Evolutionary conservation across 2,329 filamentous ascomycete species (phyloP).

Genomic region (Penicillium rolfsii): DNA sequence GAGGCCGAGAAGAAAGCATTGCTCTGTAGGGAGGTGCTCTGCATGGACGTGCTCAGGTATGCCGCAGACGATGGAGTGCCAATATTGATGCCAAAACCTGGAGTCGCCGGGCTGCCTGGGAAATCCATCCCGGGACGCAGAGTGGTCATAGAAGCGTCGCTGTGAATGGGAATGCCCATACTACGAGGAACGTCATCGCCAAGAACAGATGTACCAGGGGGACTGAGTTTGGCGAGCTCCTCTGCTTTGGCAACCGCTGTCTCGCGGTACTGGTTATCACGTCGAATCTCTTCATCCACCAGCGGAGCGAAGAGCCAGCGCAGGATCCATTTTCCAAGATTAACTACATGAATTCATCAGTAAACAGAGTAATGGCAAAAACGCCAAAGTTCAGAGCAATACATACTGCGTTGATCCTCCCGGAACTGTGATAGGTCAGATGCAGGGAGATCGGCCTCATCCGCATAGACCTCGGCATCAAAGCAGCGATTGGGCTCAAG

Average conservation of each 20-base stretch:
- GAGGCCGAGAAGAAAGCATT: slow-evolving; percentile 35
- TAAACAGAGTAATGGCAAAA: not conserved
- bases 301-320: slow-evolving; percentile 88
- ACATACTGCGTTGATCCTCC: slow-evolving; percentile 89
- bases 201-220: slow-evolving; percentile 62
- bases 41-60: slow-evolving; percentile 35
- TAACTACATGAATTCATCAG: slow-evolving; percentile 62
- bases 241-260: slow-evolving; percentile 67
- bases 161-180: slow-evolving; percentile 34
- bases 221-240: slow-evolving; percentile 60
- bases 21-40: slow-evolving; percentile 34
- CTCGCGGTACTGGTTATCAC: slow-evolving; percentile 74
- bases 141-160: slow-evolving; percentile 49
- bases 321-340: slow-evolving; percentile 94
- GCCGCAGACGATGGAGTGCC: slow-evolving; percentile 51
- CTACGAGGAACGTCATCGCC: slow-evolving; percentile 51
- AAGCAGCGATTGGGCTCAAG: slow-evolving; percentile 96
- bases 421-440: slow-evolving; percentile 76
- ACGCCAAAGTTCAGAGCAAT: not conserved
- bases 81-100: slow-evolving; percentile 76
- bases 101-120: slow-evolving; percentile 67
- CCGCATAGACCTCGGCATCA: slow-evolving; percentile 95
- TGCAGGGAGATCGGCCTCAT: slow-evolving; percentile 70
- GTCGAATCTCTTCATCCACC: slow-evolving; percentile 85
- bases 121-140: slow-evolving; percentile 65